A percentile compares a stretch with the other conserved stretches of the same genome.
Conservation (phyloP, 2,329 filamentous ascomycete species). For the Phoma sp. region DNA sequence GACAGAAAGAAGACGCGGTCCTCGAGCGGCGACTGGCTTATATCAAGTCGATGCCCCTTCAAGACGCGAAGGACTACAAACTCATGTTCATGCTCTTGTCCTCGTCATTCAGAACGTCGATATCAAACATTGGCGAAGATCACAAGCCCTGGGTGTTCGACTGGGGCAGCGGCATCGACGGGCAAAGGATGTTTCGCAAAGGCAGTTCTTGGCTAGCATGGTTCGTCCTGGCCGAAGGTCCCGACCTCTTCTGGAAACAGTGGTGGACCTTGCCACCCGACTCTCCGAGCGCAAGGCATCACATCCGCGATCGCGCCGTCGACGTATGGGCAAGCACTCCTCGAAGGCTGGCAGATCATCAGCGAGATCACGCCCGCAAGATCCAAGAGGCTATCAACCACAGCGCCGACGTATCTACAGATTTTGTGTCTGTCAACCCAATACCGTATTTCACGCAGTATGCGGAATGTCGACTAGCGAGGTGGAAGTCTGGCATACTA, state of each 20-base stretch:
- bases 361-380: conserved; percentile 26
- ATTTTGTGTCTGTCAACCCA: conserved; percentile 26
- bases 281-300: conserved; percentile 24
- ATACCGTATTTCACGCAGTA: conserved; percentile 34
- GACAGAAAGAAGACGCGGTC: conserved; percentile 29
- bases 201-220: conserved; percentile 43
- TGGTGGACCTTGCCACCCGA: conserved; percentile 34
- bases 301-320: conserved; percentile 38
- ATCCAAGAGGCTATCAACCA: conserved; percentile 33
- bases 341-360: conserved; percentile 24
- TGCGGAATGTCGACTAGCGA: conserved; percentile 22
- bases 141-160: conserved; percentile 40
- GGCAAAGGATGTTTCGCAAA: conserved; percentile 30
- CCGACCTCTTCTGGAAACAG: conserved; percentile 40
- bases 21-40: conserved; percentile 30
- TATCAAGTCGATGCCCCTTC: conserved; percentile 22
- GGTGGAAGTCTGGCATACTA: conserved; percentile 12
- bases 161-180: conserved; percentile 35
- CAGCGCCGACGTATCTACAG: conserved; percentile 13
- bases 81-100: conserved; percentile 41
- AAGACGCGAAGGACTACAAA: conserved; percentile 37
- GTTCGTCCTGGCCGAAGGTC: conserved; percentile 41
- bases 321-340: conserved; percentile 25
- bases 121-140: conserved; percentile 32
- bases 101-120: conserved; percentile 34